A percentile compares a stretch with the other conserved stretches of the same genome.
Evolutionary conservation across 768 basidiomycete species (phyloP).

Genomic region (Rhizopogon vinicolor): DNA sequence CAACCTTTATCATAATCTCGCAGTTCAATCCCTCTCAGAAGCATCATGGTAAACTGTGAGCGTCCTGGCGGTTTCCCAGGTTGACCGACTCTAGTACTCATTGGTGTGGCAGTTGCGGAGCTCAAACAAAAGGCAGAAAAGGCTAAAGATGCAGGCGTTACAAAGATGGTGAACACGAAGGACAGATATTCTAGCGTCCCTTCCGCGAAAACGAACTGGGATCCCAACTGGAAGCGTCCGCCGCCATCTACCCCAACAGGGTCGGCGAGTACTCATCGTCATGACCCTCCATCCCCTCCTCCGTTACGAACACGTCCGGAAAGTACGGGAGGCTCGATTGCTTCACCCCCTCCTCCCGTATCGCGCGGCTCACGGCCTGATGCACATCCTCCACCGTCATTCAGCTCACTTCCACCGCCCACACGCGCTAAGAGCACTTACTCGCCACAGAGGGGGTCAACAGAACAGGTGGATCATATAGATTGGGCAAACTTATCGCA

Average conservation of each 20-base stretch:
- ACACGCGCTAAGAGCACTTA: conserved; percentile 22
- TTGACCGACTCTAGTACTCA: conserved; percentile 2
- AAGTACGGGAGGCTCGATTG: conserved; percentile 11
- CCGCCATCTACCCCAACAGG: conserved; percentile 30
- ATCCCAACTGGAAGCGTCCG: conserved; percentile 47
- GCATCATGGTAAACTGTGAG: conserved; percentile 27
- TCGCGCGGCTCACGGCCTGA: conserved; percentile 10
- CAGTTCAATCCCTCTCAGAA: not conserved
- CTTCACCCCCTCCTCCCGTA: conserved; percentile 14
- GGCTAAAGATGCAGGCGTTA: conserved; percentile 52
- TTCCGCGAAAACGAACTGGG: conserved; percentile 60
- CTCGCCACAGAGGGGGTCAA: conserved; percentile 7
- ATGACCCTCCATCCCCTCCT: conserved; percentile 29
- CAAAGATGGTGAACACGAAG: conserved; percentile 48
- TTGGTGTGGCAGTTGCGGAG: conserved; percentile 46
- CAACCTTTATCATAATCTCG: not conserved
- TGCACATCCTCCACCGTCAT: conserved; percentile 7
- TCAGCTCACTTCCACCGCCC: conserved; percentile 21
- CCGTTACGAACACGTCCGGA: conserved; percentile 23
- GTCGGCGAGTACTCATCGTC: conserved; percentile 7
- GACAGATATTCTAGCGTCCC: conserved; percentile 55
- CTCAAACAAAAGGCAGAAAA: conserved; percentile 60
- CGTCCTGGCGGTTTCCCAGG: not conserved
- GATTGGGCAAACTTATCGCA: conserved; percentile 67
- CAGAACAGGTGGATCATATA: conserved; percentile 26